These are phyloP conservation scores for Monosporascus sp. DNA, from an alignment of 2,329 filamentous ascomycete genomes.

Conservation along the genomic window DNA sequence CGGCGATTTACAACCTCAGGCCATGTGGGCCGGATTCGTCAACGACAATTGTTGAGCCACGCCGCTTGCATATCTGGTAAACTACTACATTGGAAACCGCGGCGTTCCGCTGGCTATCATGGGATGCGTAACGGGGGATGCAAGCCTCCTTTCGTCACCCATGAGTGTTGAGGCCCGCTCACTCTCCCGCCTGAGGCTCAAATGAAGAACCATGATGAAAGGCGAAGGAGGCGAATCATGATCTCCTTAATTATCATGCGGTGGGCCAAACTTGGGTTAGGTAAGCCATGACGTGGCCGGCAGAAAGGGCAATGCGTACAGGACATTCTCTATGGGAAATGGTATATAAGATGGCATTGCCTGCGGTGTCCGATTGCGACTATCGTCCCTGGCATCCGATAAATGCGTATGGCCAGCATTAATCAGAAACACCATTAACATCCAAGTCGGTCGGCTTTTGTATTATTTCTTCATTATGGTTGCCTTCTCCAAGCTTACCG, in stretches of 20 bases:
- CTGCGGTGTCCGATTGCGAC: conserved; percentile 2
- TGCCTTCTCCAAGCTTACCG: conserved; percentile 14
- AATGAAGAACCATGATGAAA: too few species aligned
- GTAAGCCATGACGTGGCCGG: not conserved
- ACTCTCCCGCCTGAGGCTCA: too few species aligned
- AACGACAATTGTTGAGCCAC: too few species aligned
- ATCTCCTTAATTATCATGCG: conserved; percentile 1
- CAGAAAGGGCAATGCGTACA: not conserved
- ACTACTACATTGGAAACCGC: too few species aligned
- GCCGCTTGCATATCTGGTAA: too few species aligned
- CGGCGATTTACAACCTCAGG: too few species aligned
- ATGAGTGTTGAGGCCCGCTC: too few species aligned
- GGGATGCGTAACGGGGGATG: too few species aligned
- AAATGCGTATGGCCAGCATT: not conserved
- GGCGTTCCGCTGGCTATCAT: too few species aligned
- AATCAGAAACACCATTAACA: not conserved
- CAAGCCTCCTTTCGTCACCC: too few species aligned
- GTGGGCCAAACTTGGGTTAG: not conserved
- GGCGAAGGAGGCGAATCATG: too few species aligned
- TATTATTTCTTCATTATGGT: conserved; percentile 13
- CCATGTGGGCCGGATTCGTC: too few species aligned
- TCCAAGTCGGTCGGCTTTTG: not conserved
- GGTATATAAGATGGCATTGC: conserved; percentile 2
- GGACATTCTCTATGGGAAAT: not conserved
- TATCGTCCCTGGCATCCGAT: not conserved